phyloP scores from a whole-genome alignment of 2,329 filamentous ascomycete species.

The Botrytis galanthina region DNA sequence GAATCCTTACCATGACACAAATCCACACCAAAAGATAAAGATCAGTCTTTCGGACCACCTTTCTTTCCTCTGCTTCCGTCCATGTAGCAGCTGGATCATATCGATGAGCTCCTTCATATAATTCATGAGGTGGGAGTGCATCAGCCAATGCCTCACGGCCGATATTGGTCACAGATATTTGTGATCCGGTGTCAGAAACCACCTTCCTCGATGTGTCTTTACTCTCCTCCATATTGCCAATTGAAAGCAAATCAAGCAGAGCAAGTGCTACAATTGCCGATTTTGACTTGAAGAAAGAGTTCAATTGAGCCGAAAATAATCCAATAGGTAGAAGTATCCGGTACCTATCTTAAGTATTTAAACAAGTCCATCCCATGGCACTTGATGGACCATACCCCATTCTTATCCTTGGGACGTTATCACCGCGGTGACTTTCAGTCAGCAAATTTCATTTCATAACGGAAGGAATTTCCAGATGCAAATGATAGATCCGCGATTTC shows the following conservation, averaged over 20 bases:
- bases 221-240: neutral
- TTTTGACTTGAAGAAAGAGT: neutral
- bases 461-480: neutral
- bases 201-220: neutral
- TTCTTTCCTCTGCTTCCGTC: conserved; percentile 56
- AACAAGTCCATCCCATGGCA: neutral
- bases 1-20: conserved; percentile 10
- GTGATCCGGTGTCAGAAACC: neutral
- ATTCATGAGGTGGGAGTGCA: conserved; percentile 16
- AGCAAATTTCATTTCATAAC: neutral
- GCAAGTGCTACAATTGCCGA: neutral
- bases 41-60: conserved; percentile 50
- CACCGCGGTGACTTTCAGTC: neutral
- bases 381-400: neutral
- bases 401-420: neutral
- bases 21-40: conserved; percentile 14
- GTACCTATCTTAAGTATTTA: neutral
- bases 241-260: neutral
- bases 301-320: neutral
- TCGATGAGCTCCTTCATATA: conserved; percentile 18
- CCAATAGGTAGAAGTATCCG: neutral
- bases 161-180: neutral
- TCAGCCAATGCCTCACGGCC: neutral
- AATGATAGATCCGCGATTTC: neutral
- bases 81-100: conserved; percentile 53